A percentile compares a stretch with the other conserved stretches of the same genome.
These are phyloP conservation scores for Phylloporus arenicola DNA, from an alignment of 768 basidiomycete genomes.

Conservation along the genomic window DNA sequence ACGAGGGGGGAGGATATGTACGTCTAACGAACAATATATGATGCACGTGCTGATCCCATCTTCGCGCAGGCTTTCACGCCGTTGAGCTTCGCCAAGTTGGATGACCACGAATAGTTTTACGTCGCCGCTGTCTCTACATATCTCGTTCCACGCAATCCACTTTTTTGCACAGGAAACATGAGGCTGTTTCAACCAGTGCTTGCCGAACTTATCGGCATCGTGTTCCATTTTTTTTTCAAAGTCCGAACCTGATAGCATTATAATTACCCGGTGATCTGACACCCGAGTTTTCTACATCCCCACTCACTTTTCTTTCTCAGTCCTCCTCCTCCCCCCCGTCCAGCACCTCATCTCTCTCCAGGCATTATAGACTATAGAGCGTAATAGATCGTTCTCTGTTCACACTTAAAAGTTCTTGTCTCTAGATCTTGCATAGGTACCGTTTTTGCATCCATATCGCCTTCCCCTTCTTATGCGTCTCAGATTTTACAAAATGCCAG, in stretches of 20 bases:
- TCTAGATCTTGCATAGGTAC: conserved; percentile 38
- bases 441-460: conserved; percentile 7
- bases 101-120: conserved; percentile 30
- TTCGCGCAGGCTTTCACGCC: conserved; percentile 42
- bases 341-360: conserved; percentile 12
- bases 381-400: conserved; percentile 61
- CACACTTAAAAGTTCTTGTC: conserved; percentile 29
- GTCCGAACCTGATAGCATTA: conserved; percentile 21
- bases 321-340: background rate
- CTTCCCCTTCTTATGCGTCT: background rate
- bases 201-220: background rate
- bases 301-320: conserved; percentile 27
- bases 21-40: conserved; percentile 34
- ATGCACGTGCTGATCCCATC: conserved; percentile 24
- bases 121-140: conserved; percentile 10
- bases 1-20: conserved; percentile 85
- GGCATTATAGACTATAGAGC: conserved; percentile 41
- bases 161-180: conserved; percentile 1
- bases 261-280: conserved; percentile 8
- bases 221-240: conserved; percentile 23
- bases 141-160: conserved; percentile 11
- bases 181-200: background rate
- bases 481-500: conserved; percentile 74
- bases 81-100: conserved; percentile 42
- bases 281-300: conserved; percentile 24